Evolutionary conservation across 768 basidiomycete species (phyloP).

Genomic region (Pholiota conissans): DNA sequence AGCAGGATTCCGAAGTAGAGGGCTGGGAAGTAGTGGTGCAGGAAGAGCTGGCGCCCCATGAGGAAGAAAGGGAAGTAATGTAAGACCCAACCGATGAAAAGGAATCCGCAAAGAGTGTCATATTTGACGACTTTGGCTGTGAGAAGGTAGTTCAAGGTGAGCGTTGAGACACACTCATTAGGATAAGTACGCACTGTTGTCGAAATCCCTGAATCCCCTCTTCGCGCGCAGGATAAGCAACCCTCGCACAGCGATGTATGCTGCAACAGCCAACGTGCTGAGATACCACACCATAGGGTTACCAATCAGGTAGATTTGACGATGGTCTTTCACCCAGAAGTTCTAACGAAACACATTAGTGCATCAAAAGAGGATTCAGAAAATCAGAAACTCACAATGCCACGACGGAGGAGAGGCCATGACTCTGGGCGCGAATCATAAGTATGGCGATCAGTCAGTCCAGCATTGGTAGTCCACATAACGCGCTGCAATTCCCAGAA

Average conservation of each 20-base stretch:
- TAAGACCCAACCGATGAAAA: constrained; percentile 87
- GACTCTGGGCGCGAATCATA: constrained; percentile 91
- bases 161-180: background rate
- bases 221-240: constrained; percentile 87
- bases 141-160: background rate
- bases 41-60: constrained; percentile 95
- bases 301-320: constrained; percentile 93
- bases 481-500: constrained; percentile 91
- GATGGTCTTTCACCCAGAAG: constrained; percentile 98
- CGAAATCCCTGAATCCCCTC: constrained; percentile 89
- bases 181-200: constrained; percentile 66
- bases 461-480: constrained; percentile 98
- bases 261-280: constrained; percentile 67
- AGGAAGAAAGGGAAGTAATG: constrained; percentile 98
- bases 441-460: constrained; percentile 90
- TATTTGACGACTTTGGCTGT: constrained; percentile 90
- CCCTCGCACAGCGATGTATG: constrained; percentile 70
- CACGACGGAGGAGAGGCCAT: constrained; percentile 91
- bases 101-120: constrained; percentile 86
- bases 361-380: background rate
- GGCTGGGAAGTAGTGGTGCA: constrained; percentile 98
- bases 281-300: constrained; percentile 95
- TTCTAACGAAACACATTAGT: constrained; percentile 51
- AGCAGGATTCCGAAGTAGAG: constrained; percentile 92
- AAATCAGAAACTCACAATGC: constrained; percentile 67